These are phyloP conservation scores for Phialophora chinensis DNA, from an alignment of 2,329 filamentous ascomycete species.

Conservation along the genomic window DNA sequence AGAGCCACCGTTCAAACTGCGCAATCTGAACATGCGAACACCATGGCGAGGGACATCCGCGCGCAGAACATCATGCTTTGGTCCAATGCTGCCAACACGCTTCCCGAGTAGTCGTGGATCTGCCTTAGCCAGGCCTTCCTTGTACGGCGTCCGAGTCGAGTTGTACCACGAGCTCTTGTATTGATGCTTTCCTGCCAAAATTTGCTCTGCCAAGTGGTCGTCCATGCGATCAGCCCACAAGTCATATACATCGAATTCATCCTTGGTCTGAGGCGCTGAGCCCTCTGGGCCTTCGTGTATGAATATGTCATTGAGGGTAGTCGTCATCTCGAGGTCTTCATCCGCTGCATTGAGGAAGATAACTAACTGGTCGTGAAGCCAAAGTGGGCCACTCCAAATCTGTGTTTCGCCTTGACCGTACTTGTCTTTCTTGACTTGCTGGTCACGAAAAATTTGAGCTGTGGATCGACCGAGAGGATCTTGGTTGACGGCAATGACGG, in stretches of 20 bases:
- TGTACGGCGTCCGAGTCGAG: slow-evolving; percentile 55
- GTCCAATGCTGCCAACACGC: slow-evolving; percentile 54
- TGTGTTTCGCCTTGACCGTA: slow-evolving; percentile 55
- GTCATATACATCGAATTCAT: slow-evolving; percentile 60
- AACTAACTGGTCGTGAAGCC: slow-evolving; percentile 56
- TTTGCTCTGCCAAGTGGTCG: slow-evolving; percentile 50
- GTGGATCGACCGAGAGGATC: slow-evolving; percentile 52
- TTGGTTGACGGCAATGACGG: slow-evolving; percentile 57
- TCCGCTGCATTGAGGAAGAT: slow-evolving; percentile 60
- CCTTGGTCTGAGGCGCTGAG: slow-evolving; percentile 49
- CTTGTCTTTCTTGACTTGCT: slow-evolving; percentile 49
- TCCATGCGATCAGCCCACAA: slow-evolving; percentile 62
- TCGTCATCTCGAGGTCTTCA: slow-evolving; percentile 53
- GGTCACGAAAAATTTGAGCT: slow-evolving; percentile 54
- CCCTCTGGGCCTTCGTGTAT: slow-evolving; percentile 53
- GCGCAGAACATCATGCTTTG: slow-evolving; percentile 46
- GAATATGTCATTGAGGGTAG: slow-evolving; percentile 60
- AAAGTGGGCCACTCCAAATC: slow-evolving; percentile 57
- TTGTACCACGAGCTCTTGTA: slow-evolving; percentile 53
- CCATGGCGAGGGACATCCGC: slow-evolving; percentile 53
- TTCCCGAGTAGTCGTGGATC: slow-evolving; percentile 54
- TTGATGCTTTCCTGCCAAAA: slow-evolving; percentile 50
- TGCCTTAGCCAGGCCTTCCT: slow-evolving; percentile 51
- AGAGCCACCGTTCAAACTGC: slow-evolving; percentile 34
- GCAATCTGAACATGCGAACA: slow-evolving; percentile 57